A percentile compares a stretch with the other conserved stretches of the same genome.
Evolutionary conservation across 192 early-diverging fungal genomes (phyloP).

Genomic region (Gaertneriomyces semiglobifer): DNA sequence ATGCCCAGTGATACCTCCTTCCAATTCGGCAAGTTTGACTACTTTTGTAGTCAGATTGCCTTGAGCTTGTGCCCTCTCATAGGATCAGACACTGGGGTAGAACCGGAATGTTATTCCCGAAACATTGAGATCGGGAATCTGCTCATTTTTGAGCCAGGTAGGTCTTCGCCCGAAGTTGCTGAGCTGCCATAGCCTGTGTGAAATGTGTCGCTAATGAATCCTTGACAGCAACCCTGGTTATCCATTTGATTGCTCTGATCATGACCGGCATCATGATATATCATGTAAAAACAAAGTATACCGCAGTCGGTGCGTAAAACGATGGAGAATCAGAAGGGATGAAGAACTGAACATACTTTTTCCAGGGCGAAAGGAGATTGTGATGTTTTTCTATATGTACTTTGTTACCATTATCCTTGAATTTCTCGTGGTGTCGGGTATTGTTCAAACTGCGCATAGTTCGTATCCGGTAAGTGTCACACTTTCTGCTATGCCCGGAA

Average conservation of each 20-base stretch:
- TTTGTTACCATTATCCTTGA: constrained; percentile 80
- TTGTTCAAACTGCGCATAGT: constrained; percentile 79
- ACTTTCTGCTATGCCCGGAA: too few species aligned
- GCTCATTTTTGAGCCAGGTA: constrained; percentile 86
- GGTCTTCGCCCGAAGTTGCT: too few species aligned
- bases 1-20: constrained; percentile 19
- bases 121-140: constrained; percentile 84
- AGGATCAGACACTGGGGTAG: constrained; percentile 64
- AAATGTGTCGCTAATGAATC: background rate
- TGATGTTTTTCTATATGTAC: constrained; percentile 98
- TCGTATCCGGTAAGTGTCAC: constrained; percentile 21
- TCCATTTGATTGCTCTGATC: constrained; percentile 85
- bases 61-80: constrained; percentile 90
- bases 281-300: constrained; percentile 97
- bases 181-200: background rate
- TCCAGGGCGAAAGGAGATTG: constrained; percentile 93
- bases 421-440: constrained; percentile 86
- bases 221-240: constrained; percentile 76
- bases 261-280: constrained; percentile 99
- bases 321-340: too few species aligned
- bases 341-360: background rate
- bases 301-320: constrained; percentile 82
- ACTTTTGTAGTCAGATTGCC: constrained; percentile 79
- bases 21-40: constrained; percentile 82
- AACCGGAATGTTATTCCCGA: constrained; percentile 90